Conservation (phyloP, 345 rosid genomes). For the Citropsis articulata region DNA sequence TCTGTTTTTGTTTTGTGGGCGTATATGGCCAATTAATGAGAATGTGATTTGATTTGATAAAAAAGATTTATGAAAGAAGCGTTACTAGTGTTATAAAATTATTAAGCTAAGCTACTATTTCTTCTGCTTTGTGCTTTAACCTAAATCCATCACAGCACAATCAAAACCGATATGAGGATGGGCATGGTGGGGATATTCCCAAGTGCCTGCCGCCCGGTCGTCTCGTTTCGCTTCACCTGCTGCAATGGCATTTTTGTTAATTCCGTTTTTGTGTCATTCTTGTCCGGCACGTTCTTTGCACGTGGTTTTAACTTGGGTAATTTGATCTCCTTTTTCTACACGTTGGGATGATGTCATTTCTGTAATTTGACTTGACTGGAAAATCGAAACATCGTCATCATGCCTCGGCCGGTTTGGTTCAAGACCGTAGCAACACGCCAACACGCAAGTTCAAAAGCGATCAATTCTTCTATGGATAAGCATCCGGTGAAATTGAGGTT, state of each 20-base stretch:
- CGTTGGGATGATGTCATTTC: background rate
- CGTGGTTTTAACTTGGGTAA: slow-evolving; percentile 17
- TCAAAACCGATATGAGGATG: background rate
- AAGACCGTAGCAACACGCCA: background rate
- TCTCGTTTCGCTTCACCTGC: background rate
- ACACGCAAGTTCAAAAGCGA: background rate
- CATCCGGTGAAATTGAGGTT: too few relatives aligned
- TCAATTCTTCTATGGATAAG: too few relatives aligned
- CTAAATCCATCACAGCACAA: background rate
- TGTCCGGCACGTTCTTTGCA: slow-evolving; percentile 17
- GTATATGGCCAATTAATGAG: background rate
- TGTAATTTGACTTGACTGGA: background rate
- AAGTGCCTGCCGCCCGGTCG: background rate
- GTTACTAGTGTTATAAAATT: background rate
- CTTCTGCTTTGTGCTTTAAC: background rate
- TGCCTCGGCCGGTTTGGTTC: background rate
- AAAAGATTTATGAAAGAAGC: background rate
- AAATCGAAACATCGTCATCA: background rate
- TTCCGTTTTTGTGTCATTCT: background rate
- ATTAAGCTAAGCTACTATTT: background rate
- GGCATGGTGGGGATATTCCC: slow-evolving; percentile 5
- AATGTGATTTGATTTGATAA: background rate
- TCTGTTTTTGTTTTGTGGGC: background rate
- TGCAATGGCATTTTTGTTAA: slow-evolving; percentile 17
- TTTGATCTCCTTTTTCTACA: background rate